Base-by-base conservation (phyloP, 441 rosid genomes). In the Geranium incanum region DNA sequence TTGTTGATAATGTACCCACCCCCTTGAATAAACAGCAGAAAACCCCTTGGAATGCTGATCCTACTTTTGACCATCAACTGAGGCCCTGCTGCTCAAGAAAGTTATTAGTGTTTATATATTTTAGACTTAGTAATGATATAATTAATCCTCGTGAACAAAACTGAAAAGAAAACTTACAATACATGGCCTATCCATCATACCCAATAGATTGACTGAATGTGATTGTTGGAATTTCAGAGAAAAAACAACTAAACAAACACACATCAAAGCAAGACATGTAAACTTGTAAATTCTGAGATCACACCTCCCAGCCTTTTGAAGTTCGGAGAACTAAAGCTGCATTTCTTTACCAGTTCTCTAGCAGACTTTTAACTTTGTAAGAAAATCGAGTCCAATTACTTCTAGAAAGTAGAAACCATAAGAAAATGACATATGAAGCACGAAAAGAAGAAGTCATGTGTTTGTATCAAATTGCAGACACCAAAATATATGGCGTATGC, bases 1-100 rank as follows among this genome's bases (percentile, higher is more conserved):
- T 18, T 19, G 28, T 59, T 59, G 64, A 59, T 15, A 18, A 59
- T 59, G 18, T 18, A 11, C 28, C 18, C 64, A 11, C 28, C 7
- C 64, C 23, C 23, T 57, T n/a, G 9, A n/a, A 59, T 23, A 18
- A 59, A 5, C 64, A 59, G 64, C 2, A 48, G 55, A 59, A 15
- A 59, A 59, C 65, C 65, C 65, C 19, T 59, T 59, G 65, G 65
- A 59, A 19, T 21, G 21, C 28, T 19, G 64, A 19, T 59, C 64
- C 64, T 59, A 59, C 64, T 18, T 59, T 59, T 59, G 64, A 18
- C 28, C 64, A 59, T 19, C 65, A 59, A 59, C 65, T 59, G 36
- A 59, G 8, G 1, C 33, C 65, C 36, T 59, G 36, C 21, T 18
- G 65, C 65, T 59, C 19, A 59, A 18, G 65, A 59, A 19, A 19